Base-by-base conservation (phyloP, 164 flowering plant species). In the Macadamia integrifolia region DNA sequence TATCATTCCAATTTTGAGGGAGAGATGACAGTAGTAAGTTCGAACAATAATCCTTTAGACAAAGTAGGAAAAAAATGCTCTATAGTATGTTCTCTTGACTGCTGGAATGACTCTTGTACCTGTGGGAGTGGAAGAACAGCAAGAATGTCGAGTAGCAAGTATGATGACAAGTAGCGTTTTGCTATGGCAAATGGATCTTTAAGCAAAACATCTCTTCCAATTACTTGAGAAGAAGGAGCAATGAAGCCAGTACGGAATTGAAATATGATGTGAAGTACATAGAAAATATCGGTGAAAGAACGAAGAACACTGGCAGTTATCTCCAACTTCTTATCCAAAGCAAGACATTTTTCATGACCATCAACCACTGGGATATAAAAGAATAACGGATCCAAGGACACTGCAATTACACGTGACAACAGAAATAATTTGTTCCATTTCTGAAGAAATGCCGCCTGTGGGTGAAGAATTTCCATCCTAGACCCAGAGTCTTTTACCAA, bases 51-150 rank as follows among this genome's bases (percentile, higher is more conserved):
- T 5, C 40, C 5, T 2, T 5, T 35, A 35, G 5, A 35, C 3
- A 35, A 35, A 35, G 3, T 35, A 2, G 5, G 40, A 2, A 35
- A 35, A 35, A 35, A 35, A 23, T 35, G 40, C 40, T 35, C 40
- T 35, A 35, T 35, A 35, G 40, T 35, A 35, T 35, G 3, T 46
- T 46, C 13, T 46, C 1, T 48, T 23, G 35, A 12, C n/a, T 30
- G 56, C 11, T 40, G 23, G 50, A 65, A 62, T 40, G 55, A 46
- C 28, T 71, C n/a, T 9, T 31, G 60, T 71, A 91, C 98, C 93
- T 93, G 98, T 32, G 98, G 98, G 15, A 93, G 85, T 7, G 98
- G 98, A 76, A 93, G 96, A 53, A 88, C 90, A 0, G 98, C 89
- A 64, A 93, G 89, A 71, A 93, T 81, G 75, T 93, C 98, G 61